Evolutionary conservation across 495 filamentous ascomycete genomes (phyloP).

Genomic region (Extremus antarcticus): DNA sequence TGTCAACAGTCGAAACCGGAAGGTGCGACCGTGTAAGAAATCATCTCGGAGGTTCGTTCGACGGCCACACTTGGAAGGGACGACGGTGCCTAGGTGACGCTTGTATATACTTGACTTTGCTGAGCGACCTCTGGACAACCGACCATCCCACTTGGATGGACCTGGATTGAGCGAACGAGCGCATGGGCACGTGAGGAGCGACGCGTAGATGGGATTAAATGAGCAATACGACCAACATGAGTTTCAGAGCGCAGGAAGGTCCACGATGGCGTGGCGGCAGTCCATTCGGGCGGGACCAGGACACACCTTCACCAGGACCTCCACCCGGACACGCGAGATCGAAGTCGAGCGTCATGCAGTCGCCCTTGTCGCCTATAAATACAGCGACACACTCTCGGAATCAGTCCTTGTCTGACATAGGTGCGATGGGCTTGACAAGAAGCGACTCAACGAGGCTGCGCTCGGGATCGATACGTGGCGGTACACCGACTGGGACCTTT

Average conservation of each 20-base stretch:
- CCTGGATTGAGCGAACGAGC: not conserved
- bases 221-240: slow-evolving; percentile 19
- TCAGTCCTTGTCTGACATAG: slow-evolving; percentile 43
- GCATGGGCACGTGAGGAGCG: not conserved
- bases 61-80: too few species aligned
- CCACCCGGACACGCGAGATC: slow-evolving; percentile 45
- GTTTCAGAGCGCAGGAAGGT: slow-evolving; percentile 31
- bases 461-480: slow-evolving; percentile 49
- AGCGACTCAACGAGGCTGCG: slow-evolving; percentile 40
- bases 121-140: too few species aligned
- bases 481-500: slow-evolving; percentile 60
- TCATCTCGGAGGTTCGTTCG: too few species aligned
- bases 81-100: too few species aligned
- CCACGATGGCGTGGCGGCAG: slow-evolving; percentile 58
- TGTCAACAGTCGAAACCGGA: too few species aligned
- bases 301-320: slow-evolving; percentile 51
- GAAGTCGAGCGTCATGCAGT: slow-evolving; percentile 59
- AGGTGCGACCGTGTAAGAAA: too few species aligned
- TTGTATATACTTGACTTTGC: too few species aligned
- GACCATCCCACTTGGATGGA: too few species aligned
- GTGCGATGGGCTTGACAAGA: slow-evolving; percentile 6
- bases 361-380: slow-evolving; percentile 36
- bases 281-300: slow-evolving; percentile 57
- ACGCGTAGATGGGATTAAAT: not conserved
- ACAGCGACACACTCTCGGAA: slow-evolving; percentile 44